Evolutionary conservation across 441 rosid species (phyloP).

Genomic region (Gossypium schwendimanii): DNA sequence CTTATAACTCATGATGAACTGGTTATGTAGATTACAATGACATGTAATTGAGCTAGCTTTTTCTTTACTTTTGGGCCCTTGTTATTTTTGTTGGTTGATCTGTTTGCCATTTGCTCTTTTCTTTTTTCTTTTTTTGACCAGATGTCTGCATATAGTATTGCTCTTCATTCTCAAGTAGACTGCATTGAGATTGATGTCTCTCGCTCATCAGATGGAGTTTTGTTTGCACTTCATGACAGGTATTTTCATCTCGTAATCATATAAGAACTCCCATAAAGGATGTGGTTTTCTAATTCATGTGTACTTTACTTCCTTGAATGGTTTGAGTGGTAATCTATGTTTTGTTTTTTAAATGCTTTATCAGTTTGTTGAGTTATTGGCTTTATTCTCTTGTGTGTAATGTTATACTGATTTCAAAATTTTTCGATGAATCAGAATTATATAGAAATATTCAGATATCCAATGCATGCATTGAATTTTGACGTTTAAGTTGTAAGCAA

Average conservation of each 20-base stretch:
- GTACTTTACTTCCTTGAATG: background rate
- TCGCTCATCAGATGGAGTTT: slow-evolving; percentile 78
- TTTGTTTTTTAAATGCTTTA: background rate
- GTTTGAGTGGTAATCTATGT: background rate
- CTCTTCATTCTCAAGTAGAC: slow-evolving; percentile 69
- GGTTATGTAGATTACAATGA: background rate
- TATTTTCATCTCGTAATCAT: slow-evolving; percentile 17
- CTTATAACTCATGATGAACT: background rate
- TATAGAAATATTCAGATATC: background rate
- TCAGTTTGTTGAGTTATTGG: background rate
- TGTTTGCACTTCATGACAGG: slow-evolving; percentile 94
- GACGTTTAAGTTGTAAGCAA: background rate
- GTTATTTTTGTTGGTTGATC: background rate
- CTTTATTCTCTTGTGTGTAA: background rate
- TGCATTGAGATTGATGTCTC: slow-evolving; percentile 94
- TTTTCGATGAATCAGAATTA: background rate
- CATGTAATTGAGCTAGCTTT: background rate
- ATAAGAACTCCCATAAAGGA: background rate
- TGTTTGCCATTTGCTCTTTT: slow-evolving; percentile 6
- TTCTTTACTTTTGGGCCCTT: background rate
- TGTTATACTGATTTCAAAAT: background rate
- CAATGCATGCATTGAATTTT: slow-evolving; percentile 1
- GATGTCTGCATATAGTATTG: slow-evolving; percentile 71
- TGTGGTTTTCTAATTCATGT: background rate
- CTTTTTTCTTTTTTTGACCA: slow-evolving; percentile 17